Evolutionary conservation across 192 early-diverging fungal genomes (phyloP).

Genomic region (Coemansia sp.): DNA sequence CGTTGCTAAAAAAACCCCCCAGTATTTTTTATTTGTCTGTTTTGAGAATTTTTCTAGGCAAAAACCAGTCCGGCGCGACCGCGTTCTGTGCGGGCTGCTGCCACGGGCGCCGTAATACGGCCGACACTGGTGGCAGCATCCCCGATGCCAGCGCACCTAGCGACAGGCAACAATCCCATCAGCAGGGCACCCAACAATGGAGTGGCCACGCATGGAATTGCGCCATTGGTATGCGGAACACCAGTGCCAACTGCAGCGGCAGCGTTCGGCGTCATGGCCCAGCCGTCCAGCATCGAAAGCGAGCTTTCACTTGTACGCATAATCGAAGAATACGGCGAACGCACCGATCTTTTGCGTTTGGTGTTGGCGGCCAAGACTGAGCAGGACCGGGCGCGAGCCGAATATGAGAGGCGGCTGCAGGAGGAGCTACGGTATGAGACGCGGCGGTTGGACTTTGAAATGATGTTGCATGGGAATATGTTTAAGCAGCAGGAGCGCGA

Average conservation of each 20-base stretch:
- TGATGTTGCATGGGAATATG: slow-evolving; percentile 47
- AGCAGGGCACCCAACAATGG: neutral
- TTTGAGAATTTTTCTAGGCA: neutral
- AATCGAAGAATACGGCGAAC: slow-evolving; percentile 47
- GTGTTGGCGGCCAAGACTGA: slow-evolving; percentile 51
- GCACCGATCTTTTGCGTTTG: slow-evolving; percentile 39
- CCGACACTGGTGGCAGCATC: neutral
- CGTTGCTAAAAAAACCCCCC: no score
- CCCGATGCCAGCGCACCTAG: neutral
- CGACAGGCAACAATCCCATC: neutral
- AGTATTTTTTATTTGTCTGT: no score
- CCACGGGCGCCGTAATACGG: neutral
- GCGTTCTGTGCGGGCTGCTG: neutral
- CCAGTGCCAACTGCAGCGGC: neutral
- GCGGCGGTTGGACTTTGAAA: slow-evolving; percentile 51
- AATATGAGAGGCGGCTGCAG: slow-evolving; percentile 47
- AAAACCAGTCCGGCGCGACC: neutral
- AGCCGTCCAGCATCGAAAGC: slow-evolving; percentile 19
- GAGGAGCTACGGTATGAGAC: slow-evolving; percentile 53
- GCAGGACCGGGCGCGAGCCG: slow-evolving; percentile 45
- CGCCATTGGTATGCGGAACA: no score
- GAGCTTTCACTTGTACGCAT: slow-evolving; percentile 33
- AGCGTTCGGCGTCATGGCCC: slow-evolving; percentile 17
- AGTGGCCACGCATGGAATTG: neutral
- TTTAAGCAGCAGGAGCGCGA: slow-evolving; percentile 45